Evolutionary conservation across 1,284 basidiomycete genomes (phyloP), one percentile per base, ranked within the genome.

Genomic region (Heliocybe sulcata): DNA sequence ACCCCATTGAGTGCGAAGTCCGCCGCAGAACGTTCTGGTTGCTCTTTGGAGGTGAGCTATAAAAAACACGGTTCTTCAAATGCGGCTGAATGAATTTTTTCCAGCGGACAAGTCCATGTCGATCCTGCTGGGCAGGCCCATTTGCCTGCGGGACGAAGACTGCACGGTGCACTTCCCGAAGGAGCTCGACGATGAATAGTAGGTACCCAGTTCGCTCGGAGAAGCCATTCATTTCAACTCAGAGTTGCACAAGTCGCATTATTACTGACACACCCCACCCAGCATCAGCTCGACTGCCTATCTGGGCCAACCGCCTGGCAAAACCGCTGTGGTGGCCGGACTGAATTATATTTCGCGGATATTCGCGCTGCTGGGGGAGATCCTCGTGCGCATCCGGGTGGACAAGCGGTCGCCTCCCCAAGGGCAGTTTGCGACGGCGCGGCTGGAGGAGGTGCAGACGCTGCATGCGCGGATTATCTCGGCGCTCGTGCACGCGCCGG

Each of bases 41-140:
- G 29, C 77, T 92, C 52, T 93, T 92, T 63, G 89, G 87, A 67
- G 88, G 87, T 87, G 62, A 57, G 78, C 69, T 54, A 52, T 45
- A 3, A 16, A 49, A n/a, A 16, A 12, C 3, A 4, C 23, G 3
- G 6, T 4, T 42, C 12, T 16, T n/a, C 12, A n/a, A 42, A 49
- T 49, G 8, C 8, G 4, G 20, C 23, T n/a, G 22, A 26, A 19
- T 45, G n/a, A 22, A 22, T 19, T 54, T 58, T 56, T 52, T 53
- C 47, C 65, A 90, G 90, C 88, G 61, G 90, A 93, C 69, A 92
- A 92, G 70, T 92, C 90, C n/a, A 88, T 87, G 82, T 87, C 87
- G 48, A 87, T 91, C 59, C 74, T 92, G 23, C 75, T 93, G 38
- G 88, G 87, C 11, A 77, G 87, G 53, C 88, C 90, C 27, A 87